Evolutionary conservation across 805 yeast species (phyloP), one percentile per base, ranked within the genome.

Genomic region (Suhomyces sp.): DNA sequence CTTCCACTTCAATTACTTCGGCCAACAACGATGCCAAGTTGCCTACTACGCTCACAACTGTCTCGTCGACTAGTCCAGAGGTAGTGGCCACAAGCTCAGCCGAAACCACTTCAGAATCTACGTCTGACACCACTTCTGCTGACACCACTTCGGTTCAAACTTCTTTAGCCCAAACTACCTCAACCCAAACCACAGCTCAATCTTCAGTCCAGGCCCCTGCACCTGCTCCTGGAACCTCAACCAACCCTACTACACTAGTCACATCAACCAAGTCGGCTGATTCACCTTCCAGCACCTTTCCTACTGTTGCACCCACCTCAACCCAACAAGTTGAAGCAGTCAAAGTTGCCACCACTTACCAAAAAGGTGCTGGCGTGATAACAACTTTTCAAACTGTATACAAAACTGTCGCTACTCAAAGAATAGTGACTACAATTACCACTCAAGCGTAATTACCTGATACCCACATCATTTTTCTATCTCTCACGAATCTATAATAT

Each of bases 1-100:
- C 53, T 17, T 35, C 49, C 17, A 35, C 51, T 29, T 6, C 50
- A 15, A 13, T 47, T 17, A 24, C 51, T 22, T 36, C 54, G 6
- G 8, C 50, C 17, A 8, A 15, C 13, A 19, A 38, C 17, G 17
- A 17, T 17, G 15, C 51, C 29, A 24, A 54, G 13, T 38, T 53
- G 15, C 13, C 60, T 36, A 27, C 44, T 13, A 26, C 58, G 10
- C 42, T 59, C 26, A n/a, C 57, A 35, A 40, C 51, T 50, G 33
- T 47, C 31, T 15, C 56, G 10, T 26, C 61, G 36, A 27, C 59
- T 40, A 47, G 50, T 47, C 27, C 42, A 24, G 38, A 15, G n/a
- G 44, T 13, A 29, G 31, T 45, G 9, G 17, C 35, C 4, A 36
- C 54, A 44, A 27, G 54, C 23, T 7, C 53, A 5, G 33, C 51